A percentile compares a stretch with the other conserved stretches of the same genome.
Evolutionary conservation across 1,284 basidiomycete species (phyloP).

Genomic region (Tilletiopsis washingtonensis): DNA sequence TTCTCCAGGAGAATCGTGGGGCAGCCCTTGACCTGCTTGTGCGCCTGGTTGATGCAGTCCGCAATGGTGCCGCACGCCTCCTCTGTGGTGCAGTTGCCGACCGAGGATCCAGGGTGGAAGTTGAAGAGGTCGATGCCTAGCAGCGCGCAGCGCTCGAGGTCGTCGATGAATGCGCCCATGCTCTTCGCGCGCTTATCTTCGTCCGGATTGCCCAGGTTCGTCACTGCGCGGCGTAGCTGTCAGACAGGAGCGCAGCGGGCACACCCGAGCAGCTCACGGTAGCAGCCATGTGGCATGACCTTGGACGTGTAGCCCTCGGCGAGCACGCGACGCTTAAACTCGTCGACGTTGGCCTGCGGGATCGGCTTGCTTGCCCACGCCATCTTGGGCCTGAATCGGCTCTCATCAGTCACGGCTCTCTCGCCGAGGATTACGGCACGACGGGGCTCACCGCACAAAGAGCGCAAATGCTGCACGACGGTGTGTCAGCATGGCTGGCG

Average conservation of each 20-base stretch:
- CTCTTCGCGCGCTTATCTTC: conserved; percentile 69
- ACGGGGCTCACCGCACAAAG: no score
- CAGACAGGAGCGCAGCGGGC: conserved; percentile 79
- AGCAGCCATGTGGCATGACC: conserved; percentile 10
- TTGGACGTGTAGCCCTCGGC: conserved; percentile 6
- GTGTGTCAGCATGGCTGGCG: no score
- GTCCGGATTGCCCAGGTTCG: conserved; percentile 76
- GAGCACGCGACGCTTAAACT: conserved; percentile 11
- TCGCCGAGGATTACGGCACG: no score
- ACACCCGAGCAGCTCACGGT: no score
- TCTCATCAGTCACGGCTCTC: no score
- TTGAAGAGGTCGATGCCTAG: conserved; percentile 71
- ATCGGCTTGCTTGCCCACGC: conserved; percentile 66
- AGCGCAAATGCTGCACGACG: conserved; percentile 75
- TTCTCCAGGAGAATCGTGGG: conserved; percentile 66
- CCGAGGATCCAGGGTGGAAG: conserved; percentile 61
- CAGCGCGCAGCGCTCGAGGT: conserved; percentile 68
- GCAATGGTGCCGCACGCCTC: conserved; percentile 63
- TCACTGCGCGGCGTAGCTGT: no score
- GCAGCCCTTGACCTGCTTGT: conserved; percentile 60
- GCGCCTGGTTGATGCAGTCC: conserved; percentile 66
- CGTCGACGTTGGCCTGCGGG: conserved; percentile 52
- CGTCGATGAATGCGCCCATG: conserved; percentile 73
- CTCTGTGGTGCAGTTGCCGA: conserved; percentile 60
- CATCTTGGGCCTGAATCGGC: conserved; percentile 71